These are phyloP conservation scores for Zygotorulaspora sp. DNA, from an alignment of 805 yeast species.

Conservation along the genomic window DNA sequence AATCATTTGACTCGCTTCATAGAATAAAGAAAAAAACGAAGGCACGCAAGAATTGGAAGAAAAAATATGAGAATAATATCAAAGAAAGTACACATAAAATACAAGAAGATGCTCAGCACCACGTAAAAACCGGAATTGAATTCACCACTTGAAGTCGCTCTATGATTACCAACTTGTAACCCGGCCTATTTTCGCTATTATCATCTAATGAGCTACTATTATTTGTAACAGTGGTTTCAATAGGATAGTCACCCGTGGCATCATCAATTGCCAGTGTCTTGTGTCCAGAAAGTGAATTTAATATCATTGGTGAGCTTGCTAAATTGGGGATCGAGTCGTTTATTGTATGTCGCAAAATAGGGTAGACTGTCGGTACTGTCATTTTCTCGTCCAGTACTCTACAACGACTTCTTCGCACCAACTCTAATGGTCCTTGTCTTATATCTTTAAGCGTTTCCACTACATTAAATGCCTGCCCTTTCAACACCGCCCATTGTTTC, in stretches of 20 bases:
- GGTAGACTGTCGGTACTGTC: slow-evolving; percentile 47
- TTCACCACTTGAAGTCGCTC: slow-evolving; percentile 55
- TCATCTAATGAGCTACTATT: background rate
- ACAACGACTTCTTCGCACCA: slow-evolving; percentile 54
- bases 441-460: slow-evolving; percentile 57
- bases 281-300: slow-evolving; percentile 13
- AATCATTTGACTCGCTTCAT: background rate
- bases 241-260: slow-evolving; percentile 6
- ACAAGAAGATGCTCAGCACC: too few species aligned
- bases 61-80: too few species aligned
- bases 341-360: slow-evolving; percentile 42
- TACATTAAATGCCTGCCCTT: slow-evolving; percentile 75
- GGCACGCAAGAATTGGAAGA: too few species aligned
- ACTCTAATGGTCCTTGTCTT: slow-evolving; percentile 62
- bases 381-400: slow-evolving; percentile 57
- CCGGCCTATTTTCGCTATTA: background rate
- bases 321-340: slow-evolving; percentile 36
- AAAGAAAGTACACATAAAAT: too few species aligned
- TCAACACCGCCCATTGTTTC: slow-evolving; percentile 63
- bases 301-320: slow-evolving; percentile 22
- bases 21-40: too few species aligned
- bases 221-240: background rate
- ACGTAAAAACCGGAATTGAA: slow-evolving; percentile 60
- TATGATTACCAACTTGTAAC: slow-evolving; percentile 47
- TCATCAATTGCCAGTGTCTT: background rate